phyloP scores from a whole-genome alignment of 2,329 filamentous ascomycete genomes.

The Sclerotinia subarctica region DNA sequence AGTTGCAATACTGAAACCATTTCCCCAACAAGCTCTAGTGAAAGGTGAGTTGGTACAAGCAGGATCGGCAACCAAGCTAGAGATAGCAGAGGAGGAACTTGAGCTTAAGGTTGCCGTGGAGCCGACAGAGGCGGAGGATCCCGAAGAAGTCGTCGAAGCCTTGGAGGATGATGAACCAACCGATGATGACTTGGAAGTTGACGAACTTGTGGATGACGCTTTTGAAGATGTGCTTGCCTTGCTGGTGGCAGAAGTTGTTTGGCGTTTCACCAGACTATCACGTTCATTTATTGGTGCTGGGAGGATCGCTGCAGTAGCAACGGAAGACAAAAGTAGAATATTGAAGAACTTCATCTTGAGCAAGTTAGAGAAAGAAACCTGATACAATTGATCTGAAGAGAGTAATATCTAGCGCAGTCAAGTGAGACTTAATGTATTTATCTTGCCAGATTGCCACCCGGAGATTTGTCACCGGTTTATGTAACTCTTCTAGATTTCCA shows the following conservation, averaged over 20 bases:
- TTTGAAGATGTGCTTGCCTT: constrained; percentile 7
- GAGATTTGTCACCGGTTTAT: not conserved
- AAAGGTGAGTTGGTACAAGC: constrained; percentile 36
- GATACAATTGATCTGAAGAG: constrained; percentile 18
- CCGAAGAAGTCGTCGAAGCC: constrained; percentile 2
- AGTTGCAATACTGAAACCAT: constrained; percentile 37
- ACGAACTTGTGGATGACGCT: not conserved
- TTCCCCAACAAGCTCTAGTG: constrained; percentile 37
- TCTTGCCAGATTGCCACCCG: constrained; percentile 1
- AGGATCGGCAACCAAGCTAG: constrained; percentile 21
- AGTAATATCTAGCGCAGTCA: constrained; percentile 3
- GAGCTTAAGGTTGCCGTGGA: constrained; percentile 4
- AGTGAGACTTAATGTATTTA: constrained; percentile 20
- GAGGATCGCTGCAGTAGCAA: constrained; percentile 7
- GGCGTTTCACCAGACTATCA: constrained; percentile 2
- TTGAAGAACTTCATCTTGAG: constrained; percentile 21
- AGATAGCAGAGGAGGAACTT: constrained; percentile 12
- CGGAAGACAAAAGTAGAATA: constrained; percentile 16
- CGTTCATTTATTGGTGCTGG: constrained; percentile 9
- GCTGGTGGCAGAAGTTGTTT: not conserved
- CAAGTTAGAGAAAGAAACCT: constrained; percentile 18
- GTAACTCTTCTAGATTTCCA: not conserved
- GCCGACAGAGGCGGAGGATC: not conserved
- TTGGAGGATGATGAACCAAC: constrained; percentile 4
- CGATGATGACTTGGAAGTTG: constrained; percentile 2